Percentiles rank a stretch among this genome's conserved stretches.
Conservation (phyloP, 2,329 filamentous ascomycete genomes). For the Colletotrichum sp. region DNA sequence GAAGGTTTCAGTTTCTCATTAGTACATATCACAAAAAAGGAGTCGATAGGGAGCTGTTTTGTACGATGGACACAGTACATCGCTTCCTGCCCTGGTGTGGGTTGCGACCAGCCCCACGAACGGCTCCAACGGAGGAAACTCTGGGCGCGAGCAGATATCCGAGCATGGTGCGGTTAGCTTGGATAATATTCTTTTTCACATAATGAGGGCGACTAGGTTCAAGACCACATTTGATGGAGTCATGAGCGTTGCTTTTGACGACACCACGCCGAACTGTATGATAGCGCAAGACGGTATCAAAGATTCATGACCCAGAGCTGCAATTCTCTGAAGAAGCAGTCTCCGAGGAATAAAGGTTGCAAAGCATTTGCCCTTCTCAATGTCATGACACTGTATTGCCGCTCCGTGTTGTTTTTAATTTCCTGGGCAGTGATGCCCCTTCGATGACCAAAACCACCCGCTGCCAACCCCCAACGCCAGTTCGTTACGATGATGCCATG, state of each 20-base stretch:
- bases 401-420: neutral
- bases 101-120: neutral
- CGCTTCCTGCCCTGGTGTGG: neutral
- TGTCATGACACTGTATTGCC: neutral
- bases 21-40: slow-evolving; percentile 16
- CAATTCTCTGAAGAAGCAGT: neutral
- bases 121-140: neutral
- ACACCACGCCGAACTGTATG: slow-evolving; percentile 1
- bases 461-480: slow-evolving; percentile 6
- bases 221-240: slow-evolving; percentile 1
- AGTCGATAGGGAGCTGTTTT: neutral
- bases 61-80: neutral
- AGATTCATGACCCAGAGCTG: neutral
- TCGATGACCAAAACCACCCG: neutral
- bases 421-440: neutral
- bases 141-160: slow-evolving; percentile 14
- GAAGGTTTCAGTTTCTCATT: neutral
- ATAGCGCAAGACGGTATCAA: slow-evolving; percentile 7
- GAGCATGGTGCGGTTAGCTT: slow-evolving; percentile 19
- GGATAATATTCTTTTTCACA: slow-evolving; percentile 13
- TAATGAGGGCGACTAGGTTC: neutral
- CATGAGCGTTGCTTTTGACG: slow-evolving; percentile 10
- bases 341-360: neutral
- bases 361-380: neutral
- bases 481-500: slow-evolving; percentile 18